A percentile compares a stretch with the other conserved stretches of the same genome.
These are phyloP conservation scores for Boechera stricta DNA, from an alignment of 345 rosid species.

Conservation along the genomic window DNA sequence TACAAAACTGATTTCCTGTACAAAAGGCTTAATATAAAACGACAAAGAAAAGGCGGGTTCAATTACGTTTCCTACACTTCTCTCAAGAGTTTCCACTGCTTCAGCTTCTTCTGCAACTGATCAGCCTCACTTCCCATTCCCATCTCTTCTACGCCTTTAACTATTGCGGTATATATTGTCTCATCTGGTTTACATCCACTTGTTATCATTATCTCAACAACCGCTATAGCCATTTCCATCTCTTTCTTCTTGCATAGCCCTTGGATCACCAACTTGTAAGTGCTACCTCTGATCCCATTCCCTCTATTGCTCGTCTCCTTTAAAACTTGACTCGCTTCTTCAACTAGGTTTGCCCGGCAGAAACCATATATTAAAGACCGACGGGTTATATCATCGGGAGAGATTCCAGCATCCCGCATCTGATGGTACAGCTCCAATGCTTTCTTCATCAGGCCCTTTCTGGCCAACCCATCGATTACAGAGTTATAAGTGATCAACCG, in stretches of 20 bases:
- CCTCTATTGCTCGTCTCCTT: constrained; percentile 61
- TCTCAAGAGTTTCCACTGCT: constrained; percentile 50
- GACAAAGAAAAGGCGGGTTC: background rate
- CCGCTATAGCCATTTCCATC: constrained; percentile 67
- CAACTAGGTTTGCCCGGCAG: constrained; percentile 53
- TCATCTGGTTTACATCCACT: constrained; percentile 60
- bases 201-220: constrained; percentile 72
- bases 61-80: constrained; percentile 13
- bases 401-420: constrained; percentile 61
- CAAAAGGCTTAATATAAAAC: constrained; percentile 8
- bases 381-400: constrained; percentile 79
- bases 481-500: constrained; percentile 72
- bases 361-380: constrained; percentile 73
- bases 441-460: constrained; percentile 57
- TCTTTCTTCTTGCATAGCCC: constrained; percentile 64
- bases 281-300: constrained; percentile 52
- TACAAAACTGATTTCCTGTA: constrained; percentile 37
- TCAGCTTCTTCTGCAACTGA: constrained; percentile 59
- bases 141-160: constrained; percentile 59
- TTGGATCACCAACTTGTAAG: constrained; percentile 59
- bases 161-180: constrained; percentile 46
- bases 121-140: constrained; percentile 70
- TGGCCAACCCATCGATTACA: constrained; percentile 72
- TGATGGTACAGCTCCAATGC: constrained; percentile 59
- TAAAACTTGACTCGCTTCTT: constrained; percentile 64